Conservation (phyloP, 169 alveolate genomes). For the Eimeria zaria region DNA sequence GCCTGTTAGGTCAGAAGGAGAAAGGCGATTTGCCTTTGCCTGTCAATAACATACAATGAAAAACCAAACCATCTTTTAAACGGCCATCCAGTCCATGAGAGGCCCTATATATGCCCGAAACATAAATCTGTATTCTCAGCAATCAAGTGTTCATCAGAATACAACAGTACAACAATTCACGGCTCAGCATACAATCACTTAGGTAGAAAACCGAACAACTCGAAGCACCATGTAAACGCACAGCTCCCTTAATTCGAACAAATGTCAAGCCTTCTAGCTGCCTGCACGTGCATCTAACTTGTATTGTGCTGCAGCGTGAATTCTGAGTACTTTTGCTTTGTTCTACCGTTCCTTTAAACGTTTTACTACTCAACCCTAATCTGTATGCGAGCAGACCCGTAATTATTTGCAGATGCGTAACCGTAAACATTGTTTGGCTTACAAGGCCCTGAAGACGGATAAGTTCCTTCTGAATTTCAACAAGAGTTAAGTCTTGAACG, state of each 20-base stretch:
- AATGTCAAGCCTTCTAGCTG: not conserved
- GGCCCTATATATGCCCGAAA: not conserved
- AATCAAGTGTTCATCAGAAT: not conserved
- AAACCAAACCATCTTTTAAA: not conserved
- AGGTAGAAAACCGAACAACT: not conserved
- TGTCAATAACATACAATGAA: constrained; percentile 36
- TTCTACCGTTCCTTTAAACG: no score
- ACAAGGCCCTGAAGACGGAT: constrained; percentile 91
- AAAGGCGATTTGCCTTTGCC: constrained; percentile 84
- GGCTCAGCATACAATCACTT: not conserved
- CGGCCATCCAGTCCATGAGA: not conserved
- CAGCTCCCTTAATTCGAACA: not conserved
- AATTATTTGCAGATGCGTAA: not conserved
- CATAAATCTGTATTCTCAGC: not conserved
- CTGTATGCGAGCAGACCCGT: not conserved
- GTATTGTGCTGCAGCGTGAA: no score
- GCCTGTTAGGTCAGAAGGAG: constrained; percentile 93
- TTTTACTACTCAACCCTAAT: not conserved
- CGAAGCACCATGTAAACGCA: not conserved
- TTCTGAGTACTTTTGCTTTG: no score
- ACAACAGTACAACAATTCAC: not conserved
- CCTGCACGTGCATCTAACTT: no score
- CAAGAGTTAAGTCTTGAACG: constrained; percentile 93
- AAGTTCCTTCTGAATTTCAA: constrained; percentile 95
- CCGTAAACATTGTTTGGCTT: not conserved